Percentiles rank a stretch among this genome's conserved stretches.
These are phyloP conservation scores for Endoconidiophora polonica DNA, from an alignment of 2,329 filamentous ascomycete species.

Conservation along the genomic window DNA sequence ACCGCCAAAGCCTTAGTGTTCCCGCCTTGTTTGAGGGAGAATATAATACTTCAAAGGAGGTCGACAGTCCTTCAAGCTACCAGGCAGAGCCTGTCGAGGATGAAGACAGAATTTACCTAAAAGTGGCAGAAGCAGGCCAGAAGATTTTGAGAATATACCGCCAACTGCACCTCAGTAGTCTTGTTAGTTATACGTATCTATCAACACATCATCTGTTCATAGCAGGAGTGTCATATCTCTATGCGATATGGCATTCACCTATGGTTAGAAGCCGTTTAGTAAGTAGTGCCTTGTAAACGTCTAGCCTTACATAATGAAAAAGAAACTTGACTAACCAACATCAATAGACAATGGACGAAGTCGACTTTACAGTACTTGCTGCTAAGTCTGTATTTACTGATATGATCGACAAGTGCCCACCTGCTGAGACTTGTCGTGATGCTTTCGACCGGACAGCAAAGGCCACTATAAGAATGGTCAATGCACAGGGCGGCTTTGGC, in stretches of 20 bases:
- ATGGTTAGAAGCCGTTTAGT: conserved; percentile 73
- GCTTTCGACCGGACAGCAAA: conserved; percentile 92
- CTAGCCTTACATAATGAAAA: conserved; percentile 16
- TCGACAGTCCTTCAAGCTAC: conserved; percentile 44
- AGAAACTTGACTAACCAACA: conserved; percentile 17
- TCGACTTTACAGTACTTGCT: conserved; percentile 90
- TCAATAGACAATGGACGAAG: conserved; percentile 68
- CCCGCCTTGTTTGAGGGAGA: conserved; percentile 73
- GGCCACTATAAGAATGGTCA: conserved; percentile 88
- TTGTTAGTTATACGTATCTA: conserved; percentile 92
- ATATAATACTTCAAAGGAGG: conserved; percentile 46
- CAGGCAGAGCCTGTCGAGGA: conserved; percentile 56
- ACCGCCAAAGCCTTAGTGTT: conserved; percentile 75
- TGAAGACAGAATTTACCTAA: conserved; percentile 81
- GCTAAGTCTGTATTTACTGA: conserved; percentile 86
- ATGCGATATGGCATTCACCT: conserved; percentile 92
- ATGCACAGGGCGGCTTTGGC: conserved; percentile 71
- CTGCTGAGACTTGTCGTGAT: conserved; percentile 84
- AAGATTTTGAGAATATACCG: conserved; percentile 82
- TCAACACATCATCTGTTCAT: conserved; percentile 95
- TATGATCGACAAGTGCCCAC: conserved; percentile 84
- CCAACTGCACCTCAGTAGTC: conserved; percentile 68
- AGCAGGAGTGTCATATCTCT: conserved; percentile 90
- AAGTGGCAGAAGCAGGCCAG: conserved; percentile 88
- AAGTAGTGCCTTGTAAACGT: conserved; percentile 24